Evolutionary conservation across 2,329 filamentous ascomycete species (phyloP), one percentile per base, ranked within the genome.

Genomic region (Penicillium sp.): DNA sequence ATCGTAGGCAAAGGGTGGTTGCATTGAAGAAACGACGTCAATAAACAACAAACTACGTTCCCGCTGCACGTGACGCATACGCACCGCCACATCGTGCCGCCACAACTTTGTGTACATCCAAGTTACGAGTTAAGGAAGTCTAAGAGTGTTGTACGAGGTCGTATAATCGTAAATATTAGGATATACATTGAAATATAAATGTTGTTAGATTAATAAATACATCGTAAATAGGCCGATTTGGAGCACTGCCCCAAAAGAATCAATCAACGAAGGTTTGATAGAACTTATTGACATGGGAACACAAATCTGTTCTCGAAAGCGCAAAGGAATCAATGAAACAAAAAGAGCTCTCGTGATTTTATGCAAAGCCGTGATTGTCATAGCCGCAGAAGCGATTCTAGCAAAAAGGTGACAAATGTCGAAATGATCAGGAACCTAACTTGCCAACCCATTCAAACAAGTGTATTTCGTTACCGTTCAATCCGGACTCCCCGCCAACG

Each of bases 11-110:
- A 18, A 42, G n/a, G 14, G 26, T 26, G 23, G 42, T 38, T 43
- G 26, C 43, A 18, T 42, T 49, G 20, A 18, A 42, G n/a, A 33
- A 48, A 49, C 57, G 49, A 59, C 52, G 57, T 52, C 57, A 59
- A 52, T 59, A 59, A 59, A 59, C 56, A 59, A 55, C 26, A 24
- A 14, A 14, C 28, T 26, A 47, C 24, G 40, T 30, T 40, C 28
- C 51, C 14, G 21, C 33, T 2, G 42, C 56, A 59, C 56, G 52
- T 59, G 56, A 47, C 40, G 30, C 21, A 48, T 47, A 3, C 42
- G 33, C 23, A 33, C 8, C 28, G 30, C n/a, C 16, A 40, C 18
- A 18, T 18, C 20, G 38, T 4, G 21, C 18, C 38, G 18, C 18
- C 38, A 42, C 38, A 7, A 16, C 18, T 20, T n/a, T n/a, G n/a